phyloP scores from a whole-genome alignment of 192 early-diverging fungal genomes.

The Geosiphon pyriformis region DNA sequence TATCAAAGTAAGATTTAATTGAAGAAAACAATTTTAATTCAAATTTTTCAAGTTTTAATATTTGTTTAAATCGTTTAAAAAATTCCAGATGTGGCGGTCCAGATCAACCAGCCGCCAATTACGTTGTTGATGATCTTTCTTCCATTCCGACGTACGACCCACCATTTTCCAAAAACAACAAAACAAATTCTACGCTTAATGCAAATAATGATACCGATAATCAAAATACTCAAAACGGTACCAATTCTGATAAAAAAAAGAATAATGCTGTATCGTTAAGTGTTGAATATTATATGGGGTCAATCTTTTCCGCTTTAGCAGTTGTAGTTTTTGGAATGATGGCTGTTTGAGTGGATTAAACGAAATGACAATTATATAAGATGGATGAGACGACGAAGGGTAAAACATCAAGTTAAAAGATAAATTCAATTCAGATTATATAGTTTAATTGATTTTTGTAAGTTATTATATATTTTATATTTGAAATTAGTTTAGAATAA shows the following conservation, averaged over 20 bases:
- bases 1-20: not conserved
- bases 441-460: too few relatives aligned
- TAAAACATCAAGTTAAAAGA: too few relatives aligned
- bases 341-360: not conserved
- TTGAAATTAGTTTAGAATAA: too few relatives aligned
- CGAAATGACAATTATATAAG: too few relatives aligned
- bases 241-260: not conserved
- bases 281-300: not conserved
- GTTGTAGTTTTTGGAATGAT: slow-evolving; percentile 7
- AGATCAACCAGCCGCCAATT: slow-evolving; percentile 13
- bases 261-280: not conserved
- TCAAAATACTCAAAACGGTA: not conserved
- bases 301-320: not conserved
- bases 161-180: not conserved
- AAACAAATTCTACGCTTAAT: not conserved
- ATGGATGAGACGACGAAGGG: too few relatives aligned
- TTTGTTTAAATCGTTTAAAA: too few relatives aligned
- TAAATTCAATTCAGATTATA: too few relatives aligned
- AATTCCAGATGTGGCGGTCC: not conserved
- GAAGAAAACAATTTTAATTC: too few relatives aligned
- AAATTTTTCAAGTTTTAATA: too few relatives aligned
- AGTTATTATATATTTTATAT: too few relatives aligned
- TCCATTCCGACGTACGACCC: slow-evolving; percentile 6
- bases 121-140: not conserved
- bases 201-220: not conserved